These are phyloP conservation scores for Candida oleophila DNA, from an alignment of 805 yeast species.

Conservation along the genomic window DNA sequence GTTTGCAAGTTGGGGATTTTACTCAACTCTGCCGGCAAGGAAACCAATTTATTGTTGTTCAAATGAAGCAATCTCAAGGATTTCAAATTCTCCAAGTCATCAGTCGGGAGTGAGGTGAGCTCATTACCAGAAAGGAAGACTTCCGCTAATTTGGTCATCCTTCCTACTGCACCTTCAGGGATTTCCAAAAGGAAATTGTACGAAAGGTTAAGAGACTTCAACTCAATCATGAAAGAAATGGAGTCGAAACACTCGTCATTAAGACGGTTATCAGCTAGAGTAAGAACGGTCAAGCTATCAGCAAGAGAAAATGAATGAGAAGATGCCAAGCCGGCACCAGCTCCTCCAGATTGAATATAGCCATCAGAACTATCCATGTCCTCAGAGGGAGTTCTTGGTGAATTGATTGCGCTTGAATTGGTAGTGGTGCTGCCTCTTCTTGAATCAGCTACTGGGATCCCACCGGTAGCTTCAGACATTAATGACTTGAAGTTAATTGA, in stretches of 20 bases:
- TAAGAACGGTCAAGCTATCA: conserved; percentile 53
- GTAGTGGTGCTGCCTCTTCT: conserved; percentile 2
- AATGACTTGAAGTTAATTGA: conserved; percentile 22
- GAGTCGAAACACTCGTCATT: conserved; percentile 73
- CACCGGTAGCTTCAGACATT: conserved; percentile 4
- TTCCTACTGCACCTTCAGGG: conserved; percentile 66
- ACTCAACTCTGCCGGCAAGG: conserved; percentile 86
- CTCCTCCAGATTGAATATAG: not conserved
- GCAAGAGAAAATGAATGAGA: conserved; percentile 33
- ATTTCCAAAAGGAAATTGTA: conserved; percentile 84
- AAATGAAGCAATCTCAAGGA: conserved; percentile 61
- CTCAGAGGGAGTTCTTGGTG: not conserved
- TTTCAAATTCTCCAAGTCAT: conserved; percentile 67
- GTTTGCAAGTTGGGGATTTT: conserved; percentile 61
- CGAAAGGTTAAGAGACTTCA: conserved; percentile 69
- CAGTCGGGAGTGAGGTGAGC: conserved; percentile 76
- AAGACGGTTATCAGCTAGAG: conserved; percentile 80
- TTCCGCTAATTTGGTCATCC: conserved; percentile 56
- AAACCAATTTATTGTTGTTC: conserved; percentile 81
- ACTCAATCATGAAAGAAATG: conserved; percentile 55
- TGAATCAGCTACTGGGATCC: conserved; percentile 1
- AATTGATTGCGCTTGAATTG: not conserved
- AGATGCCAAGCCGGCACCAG: not conserved
- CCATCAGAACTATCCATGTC: not conserved
- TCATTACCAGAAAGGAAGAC: conserved; percentile 83